Base-by-base conservation (phyloP, 192 early-diverging fungal species). In the Linnemannia zychae region DNA sequence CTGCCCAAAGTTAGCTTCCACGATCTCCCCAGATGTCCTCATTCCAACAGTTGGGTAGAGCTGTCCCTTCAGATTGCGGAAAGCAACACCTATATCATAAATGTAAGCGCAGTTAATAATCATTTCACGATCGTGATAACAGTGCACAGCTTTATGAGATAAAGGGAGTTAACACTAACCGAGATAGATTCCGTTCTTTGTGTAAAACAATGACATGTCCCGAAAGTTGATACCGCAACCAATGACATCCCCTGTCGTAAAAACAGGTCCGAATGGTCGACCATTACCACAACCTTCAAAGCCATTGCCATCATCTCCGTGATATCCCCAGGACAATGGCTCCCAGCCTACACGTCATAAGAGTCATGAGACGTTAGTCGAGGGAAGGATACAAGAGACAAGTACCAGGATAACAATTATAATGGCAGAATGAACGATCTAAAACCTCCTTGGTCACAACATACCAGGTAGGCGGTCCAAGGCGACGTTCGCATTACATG, bases 201-300 rank as follows among this genome's bases (percentile, higher is more conserved):
- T 99, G 82, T 96, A 99, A 78, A 97, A 98, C 7, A 95, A 89
- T 15, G 92, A 91, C 65, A 84, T 91, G 71, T 91, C 89, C 67
- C 88, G 75, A 89, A 98, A 98, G 83, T 99, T 97, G 36, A 99
- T 87, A 12, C 97, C 92, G 81, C 98, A 99, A 18, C 99, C 99
- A 75, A 99, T 93, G 1, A 93, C 92, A 87, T 99, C 99, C n/a
- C 96, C 96, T 4, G 96, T 99, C 13, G 93, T 93, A 75, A 95
- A 99, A 18, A 88, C 90, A 12, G 98, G 99, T 5, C 99, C 99
- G 81, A 95, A 99, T 17, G 88, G 77, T 40, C 91, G 84, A 22
- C 98, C 97, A 24, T 90, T 94, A 15, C 94, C 95, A 5, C 92
- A 91, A 49, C 94, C 92, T 71, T 89, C 89, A 80, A 98, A 99